phyloP scores from a whole-genome alignment of 805 yeast genomes.

The Saccharomyces jurei region DNA sequence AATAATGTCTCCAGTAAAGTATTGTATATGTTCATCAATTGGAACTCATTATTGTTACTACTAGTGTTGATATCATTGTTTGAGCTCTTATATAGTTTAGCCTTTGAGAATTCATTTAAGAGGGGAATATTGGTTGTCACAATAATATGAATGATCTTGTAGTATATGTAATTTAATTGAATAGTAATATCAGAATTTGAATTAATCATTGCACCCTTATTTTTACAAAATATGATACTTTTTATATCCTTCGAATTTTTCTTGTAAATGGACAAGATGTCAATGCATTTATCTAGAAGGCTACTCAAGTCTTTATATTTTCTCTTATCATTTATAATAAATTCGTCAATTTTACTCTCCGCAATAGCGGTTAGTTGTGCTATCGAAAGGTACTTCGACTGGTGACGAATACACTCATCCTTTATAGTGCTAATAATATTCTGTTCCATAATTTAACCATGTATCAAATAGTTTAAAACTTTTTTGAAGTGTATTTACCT shows the following conservation, averaged over 20 bases:
- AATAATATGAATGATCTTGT: constrained; percentile 27
- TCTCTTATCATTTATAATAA: constrained; percentile 10
- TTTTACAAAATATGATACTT: not conserved
- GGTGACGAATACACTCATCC: not conserved
- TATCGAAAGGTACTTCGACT: not conserved
- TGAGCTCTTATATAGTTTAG: constrained; percentile 14
- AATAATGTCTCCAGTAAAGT: constrained; percentile 24
- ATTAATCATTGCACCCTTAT: not conserved
- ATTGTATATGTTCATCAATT: constrained; percentile 26
- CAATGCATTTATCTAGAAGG: constrained; percentile 25
- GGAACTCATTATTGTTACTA: constrained; percentile 14
- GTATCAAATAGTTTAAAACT: not conserved
- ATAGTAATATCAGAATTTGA: not conserved
- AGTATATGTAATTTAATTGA: constrained; percentile 21
- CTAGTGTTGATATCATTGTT: constrained; percentile 7
- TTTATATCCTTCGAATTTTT: constrained; percentile 22
- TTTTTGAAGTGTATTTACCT: not conserved
- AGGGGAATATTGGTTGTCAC: constrained; percentile 25
- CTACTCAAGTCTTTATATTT: constrained; percentile 17
- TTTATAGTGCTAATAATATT: not conserved
- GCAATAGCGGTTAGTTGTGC: constrained; percentile 15
- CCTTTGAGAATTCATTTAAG: constrained; percentile 16
- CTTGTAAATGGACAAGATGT: constrained; percentile 27
- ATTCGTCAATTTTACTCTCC: constrained; percentile 8
- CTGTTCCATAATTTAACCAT: not conserved